Evolutionary conservation across 805 yeast species (phyloP), one percentile per base, ranked within the genome.

Genomic region (Cyberlindnera mycetangii): DNA sequence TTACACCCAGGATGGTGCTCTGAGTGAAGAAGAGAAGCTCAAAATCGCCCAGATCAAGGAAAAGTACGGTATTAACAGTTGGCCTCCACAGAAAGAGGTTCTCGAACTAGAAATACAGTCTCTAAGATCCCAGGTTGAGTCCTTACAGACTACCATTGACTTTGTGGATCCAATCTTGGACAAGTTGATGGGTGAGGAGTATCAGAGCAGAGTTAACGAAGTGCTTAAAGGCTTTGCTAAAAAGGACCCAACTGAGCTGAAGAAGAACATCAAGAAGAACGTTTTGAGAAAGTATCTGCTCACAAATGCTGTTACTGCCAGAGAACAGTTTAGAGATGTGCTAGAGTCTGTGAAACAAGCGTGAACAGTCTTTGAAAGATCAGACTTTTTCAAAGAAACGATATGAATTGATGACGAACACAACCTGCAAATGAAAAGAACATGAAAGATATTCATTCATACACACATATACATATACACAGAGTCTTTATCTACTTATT

Each of bases 241-340:
- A 44, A 51, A 60, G 44, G 64, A 71, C 25, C 74, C 76, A 7
- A 64, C 68, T 16, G 31, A 47, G 21, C 53, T 75, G 50, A 75
- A 77, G 59, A 69, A 68, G 41, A 72, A 73, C 61, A 78, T 82
- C 18, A 79, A 74, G 59, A 87, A 85, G 69, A 89, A 89, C 63
- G 65, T 87, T 37, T 64, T 86, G 54, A 75, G 89, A 60, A 86
- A 85, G 65, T 82, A 74, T 61, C 67, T 80, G 21, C 66, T 75
- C 53, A 67, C 70, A 32, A 50, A 53, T 28, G 48, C 57, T 12
- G 56, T 48, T 7, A 32, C 41, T 22, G 61, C 61, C 10, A 55
- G 40, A 44, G 50, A 41, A 31, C 50, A 50, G 44, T 54, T 55
- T 36, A 37, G 41, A n/a, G 54, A 53, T 21, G 47, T 50, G 2